Evolutionary conservation across 305 asterid genomes (phyloP), one percentile per base, ranked within the genome.

Genomic region (Coffea humblotiana): DNA sequence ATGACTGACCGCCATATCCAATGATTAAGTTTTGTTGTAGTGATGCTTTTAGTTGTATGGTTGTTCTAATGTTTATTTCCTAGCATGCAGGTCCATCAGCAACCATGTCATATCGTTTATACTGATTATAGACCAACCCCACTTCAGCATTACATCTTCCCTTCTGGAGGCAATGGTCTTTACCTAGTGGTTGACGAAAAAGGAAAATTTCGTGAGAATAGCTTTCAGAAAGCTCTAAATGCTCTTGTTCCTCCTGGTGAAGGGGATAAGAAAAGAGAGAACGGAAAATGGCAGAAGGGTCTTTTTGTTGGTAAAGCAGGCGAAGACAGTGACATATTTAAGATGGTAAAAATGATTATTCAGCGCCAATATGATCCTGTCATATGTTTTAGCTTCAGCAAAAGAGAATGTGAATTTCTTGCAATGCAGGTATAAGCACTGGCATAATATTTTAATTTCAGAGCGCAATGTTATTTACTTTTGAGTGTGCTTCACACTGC

Each of bases 61-160:
- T 61, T 72, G 60, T 71, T 78, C 78, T 89, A 56, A 83, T 78
- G 67, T 83, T 74, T 74, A 84, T 75, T 80, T 70, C 72, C 78
- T 80, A 63, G 65, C 83, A 77, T 90, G 85, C 93, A 96, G 98
- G 97, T 96, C 77, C 99, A 94, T 84, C 96, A 86, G 86, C 98
- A 94, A 85, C 99, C 99, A 73, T 96, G 99, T 79, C 99, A 96
- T 83, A 92, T 96, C 81, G 99, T 96, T 69, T 96, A 94, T 83
- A 96, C 99, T 12, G 98, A 96, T 88, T 96, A 92, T 80, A 86
- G 99, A 83, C 99, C 99, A 52, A 96, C 99, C 69, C 99, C 99
- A 23, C 98, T 96, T 84, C 99, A 94, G 88, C 99, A 96, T 87
- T 92, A 92, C 79, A 78, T 96, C 72, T 96, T 96, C 85, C 99